Evolutionary conservation across 1,139 yeast genomes (phyloP), one percentile per base, ranked within the genome.

Genomic region (Geotrichum histeridarum): DNA sequence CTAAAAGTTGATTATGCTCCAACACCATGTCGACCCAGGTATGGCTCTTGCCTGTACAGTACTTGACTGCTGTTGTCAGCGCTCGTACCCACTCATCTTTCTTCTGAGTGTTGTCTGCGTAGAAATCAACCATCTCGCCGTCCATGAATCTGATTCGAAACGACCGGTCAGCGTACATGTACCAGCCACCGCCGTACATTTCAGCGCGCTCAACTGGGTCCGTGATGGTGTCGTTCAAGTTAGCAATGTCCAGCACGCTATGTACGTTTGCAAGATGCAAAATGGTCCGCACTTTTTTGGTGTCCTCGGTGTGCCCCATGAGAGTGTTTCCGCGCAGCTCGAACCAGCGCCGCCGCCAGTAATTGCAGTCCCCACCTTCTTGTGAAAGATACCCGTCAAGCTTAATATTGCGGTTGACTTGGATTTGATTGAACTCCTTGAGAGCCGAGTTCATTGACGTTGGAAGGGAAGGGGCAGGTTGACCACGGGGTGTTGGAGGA

Each of bases 301-400:
- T 75, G 49, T 75, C 78, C 60, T 83, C 88, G 62, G 84, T 83
- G 64, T 82, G 84, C 0, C 89, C 90, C 33, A 79, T 70, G 55
- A 85, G 71, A 33, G 81, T 78, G 18, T 77, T 73, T 0, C 85
- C 87, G 41, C 73, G 66, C 32, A 86, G 75, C 62, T 77, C 79
- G 72, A 82, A 85, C 72, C 75, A 84, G 51, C 93, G 70, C 58
- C 84, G 76, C 59, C 85, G 79, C 84, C 86, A 81, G 42, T 76
- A 71, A 11, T 77, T 77, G 64, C 88, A 81, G 70, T 85, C 93
- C 0, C 91, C 93, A 15, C 93, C 94, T 61, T 83, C 88, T 70
- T 85, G 94, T 54, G 82, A 80, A 70, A 85, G 72, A 64, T 76
- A 83, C 2, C 93, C 93, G 18, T 54, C 53, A 12, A 58, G 53